phyloP scores from a whole-genome alignment of 768 basidiomycete species.

The Tylopilus vinaceipallidus region DNA sequence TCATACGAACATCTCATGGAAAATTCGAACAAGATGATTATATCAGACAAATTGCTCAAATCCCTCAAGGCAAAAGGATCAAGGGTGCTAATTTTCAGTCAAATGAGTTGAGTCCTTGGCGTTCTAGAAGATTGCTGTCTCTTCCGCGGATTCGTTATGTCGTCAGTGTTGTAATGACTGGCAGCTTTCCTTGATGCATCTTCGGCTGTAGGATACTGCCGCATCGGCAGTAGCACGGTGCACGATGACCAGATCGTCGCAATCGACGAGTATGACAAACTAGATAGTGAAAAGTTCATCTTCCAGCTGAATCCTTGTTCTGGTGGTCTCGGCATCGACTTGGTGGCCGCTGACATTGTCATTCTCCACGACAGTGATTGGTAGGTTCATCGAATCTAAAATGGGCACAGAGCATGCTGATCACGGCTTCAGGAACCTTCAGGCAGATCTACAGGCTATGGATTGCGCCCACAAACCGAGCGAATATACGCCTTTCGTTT shows the following conservation, averaged over 20 bases:
- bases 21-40: constrained; percentile 96
- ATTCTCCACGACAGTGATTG: constrained; percentile 97
- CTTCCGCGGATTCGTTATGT: constrained; percentile 84
- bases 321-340: constrained; percentile 94
- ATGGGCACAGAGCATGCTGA: background rate
- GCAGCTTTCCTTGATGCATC: constrained; percentile 3
- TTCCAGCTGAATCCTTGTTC: constrained; percentile 96
- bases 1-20: constrained; percentile 95
- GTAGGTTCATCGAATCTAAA: constrained; percentile 42
- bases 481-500: constrained; percentile 90
- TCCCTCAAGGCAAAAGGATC: constrained; percentile 93
- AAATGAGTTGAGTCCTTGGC: constrained; percentile 97
- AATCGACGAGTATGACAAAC: constrained; percentile 97
- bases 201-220: constrained; percentile 74
- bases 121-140: constrained; percentile 97
- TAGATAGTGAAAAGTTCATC: constrained; percentile 91
- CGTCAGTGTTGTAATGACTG: background rate
- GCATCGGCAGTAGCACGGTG: constrained; percentile 93
- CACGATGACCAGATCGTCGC: constrained; percentile 95
- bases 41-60: constrained; percentile 88
- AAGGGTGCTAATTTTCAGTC: constrained; percentile 94
- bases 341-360: constrained; percentile 93
- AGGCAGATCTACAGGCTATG: constrained; percentile 99
- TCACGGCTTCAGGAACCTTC: constrained; percentile 74
- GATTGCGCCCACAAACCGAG: constrained; percentile 94